Evolutionary conservation across 345 rosid species (phyloP).

Genomic region (Fremontodendron californicum): DNA sequence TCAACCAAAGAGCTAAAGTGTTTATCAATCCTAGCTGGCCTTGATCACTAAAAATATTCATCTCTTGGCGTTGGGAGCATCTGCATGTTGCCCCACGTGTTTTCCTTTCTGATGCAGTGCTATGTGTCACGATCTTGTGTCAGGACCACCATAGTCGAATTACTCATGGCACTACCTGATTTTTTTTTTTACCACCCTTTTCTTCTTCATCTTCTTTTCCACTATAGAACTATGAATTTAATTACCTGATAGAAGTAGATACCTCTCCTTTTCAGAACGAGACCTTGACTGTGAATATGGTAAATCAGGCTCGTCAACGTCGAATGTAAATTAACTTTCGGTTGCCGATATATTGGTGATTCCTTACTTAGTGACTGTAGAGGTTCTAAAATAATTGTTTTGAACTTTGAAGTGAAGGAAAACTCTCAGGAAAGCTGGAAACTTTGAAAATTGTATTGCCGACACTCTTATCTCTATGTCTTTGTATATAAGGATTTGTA

Average conservation of each 20-base stretch:
- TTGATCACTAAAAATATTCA: neutral
- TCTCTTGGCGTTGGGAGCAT: conserved; percentile 5
- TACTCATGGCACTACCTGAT: neutral
- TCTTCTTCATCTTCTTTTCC: neutral
- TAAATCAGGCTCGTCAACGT: neutral
- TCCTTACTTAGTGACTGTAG: too few species aligned
- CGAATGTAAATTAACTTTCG: neutral
- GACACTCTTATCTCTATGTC: too few species aligned
- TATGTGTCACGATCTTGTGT: conserved; percentile 22
- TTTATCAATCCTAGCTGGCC: conserved; percentile 43
- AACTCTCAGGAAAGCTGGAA: too few species aligned
- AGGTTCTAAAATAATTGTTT: neutral
- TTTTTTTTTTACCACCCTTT: neutral
- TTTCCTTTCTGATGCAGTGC: conserved; percentile 11
- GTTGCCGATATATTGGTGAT: too few species aligned
- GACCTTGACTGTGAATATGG: neutral
- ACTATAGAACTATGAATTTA: neutral
- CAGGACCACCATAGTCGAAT: conserved; percentile 22
- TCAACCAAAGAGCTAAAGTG: conserved; percentile 25
- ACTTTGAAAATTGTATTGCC: too few species aligned
- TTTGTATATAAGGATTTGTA: neutral
- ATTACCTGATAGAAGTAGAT: neutral
- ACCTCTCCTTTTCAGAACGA: neutral
- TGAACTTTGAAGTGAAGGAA: neutral
- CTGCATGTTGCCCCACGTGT: conserved; percentile 39